Evolutionary conservation across 2,329 filamentous ascomycete genomes (phyloP), one percentile per base, ranked within the genome.

Genomic region (Apiospora aurea): DNA sequence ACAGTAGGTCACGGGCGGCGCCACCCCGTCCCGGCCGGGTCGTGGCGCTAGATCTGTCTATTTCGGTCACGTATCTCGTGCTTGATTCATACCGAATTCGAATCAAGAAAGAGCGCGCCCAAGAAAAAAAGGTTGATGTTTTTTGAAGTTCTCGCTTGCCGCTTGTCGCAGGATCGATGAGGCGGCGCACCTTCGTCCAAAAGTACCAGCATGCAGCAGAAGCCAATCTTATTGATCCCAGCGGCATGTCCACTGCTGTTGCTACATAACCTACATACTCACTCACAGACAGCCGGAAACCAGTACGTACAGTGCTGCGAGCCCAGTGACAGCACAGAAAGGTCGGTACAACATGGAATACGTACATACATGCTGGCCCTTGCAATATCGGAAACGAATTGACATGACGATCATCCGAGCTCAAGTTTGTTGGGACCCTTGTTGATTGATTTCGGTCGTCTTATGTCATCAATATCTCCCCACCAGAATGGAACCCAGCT

Each of bases 351-450:
- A 18, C 18, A 29, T 29, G 26, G 26, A 29, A 29, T 61, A 61
- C 11, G 8, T 10, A 43, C 41, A 43, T 11, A 43, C 41, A 13
- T 43, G 10, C 34, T n/a, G 34, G 34, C 57, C 34, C 57, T 64
- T 14, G 57, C 57, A 41, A 41, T 41, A 64, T 41, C 57, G 57
- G 29, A 64, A 41, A 38, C 57, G 8, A 34, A 38, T 49, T 69
- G 67, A 49, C 67, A 47, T 69, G 67, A 49, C 26, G 67, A 69
- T 69, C 67, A 69, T 69, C 67, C 67, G 67, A 47, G 67, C 67
- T 49, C 49, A 69, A 64, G 57, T 64, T 64, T 8, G 57, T 41
- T n/a, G 34, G 8, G 13, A 64, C 57, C 57, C 57, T 64, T 41
- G 57, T 18, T 41, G 57, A 41, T 64, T 64, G 21, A 18, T 64